Evolutionary conservation across 2,329 filamentous ascomycete species (phyloP).

Genomic region (Xylaria sp.): DNA sequence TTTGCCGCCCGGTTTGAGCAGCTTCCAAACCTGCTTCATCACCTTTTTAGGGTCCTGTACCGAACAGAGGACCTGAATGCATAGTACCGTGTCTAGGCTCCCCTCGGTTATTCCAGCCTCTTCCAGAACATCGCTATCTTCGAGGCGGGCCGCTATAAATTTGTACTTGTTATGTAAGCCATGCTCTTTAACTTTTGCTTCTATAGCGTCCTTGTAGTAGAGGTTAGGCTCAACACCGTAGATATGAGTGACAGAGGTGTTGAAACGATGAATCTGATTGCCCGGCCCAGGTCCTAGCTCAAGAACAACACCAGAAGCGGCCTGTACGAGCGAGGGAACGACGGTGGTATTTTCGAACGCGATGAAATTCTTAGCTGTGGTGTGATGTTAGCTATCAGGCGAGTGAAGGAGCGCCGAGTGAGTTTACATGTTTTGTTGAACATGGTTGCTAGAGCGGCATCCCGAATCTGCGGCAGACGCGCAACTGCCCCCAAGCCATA

Average conservation of each 20-base stretch:
- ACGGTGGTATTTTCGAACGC: conserved; percentile 48
- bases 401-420: no score
- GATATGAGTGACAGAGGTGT: conserved; percentile 48
- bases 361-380: no score
- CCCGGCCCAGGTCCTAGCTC: conserved; percentile 58
- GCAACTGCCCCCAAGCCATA: no score
- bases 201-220: no score
- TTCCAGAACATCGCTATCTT: no score
- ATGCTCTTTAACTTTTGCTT: no score
- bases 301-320: conserved; percentile 51
- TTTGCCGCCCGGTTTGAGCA: conserved; percentile 57
- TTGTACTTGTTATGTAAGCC: no score
- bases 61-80: conserved; percentile 58
- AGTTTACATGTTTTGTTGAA: no score
- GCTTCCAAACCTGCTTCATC: conserved; percentile 51
- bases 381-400: no score
- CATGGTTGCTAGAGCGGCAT: no score
- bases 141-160: no score
- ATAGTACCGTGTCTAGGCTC: conserved; percentile 54
- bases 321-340: conserved; percentile 47
- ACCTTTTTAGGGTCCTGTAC: conserved; percentile 47
- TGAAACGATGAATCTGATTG: conserved; percentile 55
- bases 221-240: conserved; percentile 48
- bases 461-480: no score
- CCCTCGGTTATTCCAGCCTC: conserved; percentile 31